phyloP scores from a whole-genome alignment of 495 filamentous ascomycete species.

The Penicillium argentinense region DNA sequence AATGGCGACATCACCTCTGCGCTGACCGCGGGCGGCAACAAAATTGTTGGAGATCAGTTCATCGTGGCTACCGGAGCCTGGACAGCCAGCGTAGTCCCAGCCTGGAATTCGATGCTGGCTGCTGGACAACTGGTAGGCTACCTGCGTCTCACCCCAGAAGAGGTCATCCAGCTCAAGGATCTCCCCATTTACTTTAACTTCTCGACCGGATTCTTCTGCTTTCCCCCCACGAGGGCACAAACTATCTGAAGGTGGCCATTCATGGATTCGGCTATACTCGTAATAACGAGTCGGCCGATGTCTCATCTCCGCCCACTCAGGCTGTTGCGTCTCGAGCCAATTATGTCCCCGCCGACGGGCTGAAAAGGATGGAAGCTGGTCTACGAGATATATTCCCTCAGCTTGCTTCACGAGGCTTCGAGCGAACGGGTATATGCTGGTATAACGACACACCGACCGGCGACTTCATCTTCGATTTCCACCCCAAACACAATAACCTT shows the following conservation, averaged over 20 bases:
- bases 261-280: constrained; percentile 72
- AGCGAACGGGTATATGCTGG: constrained; percentile 72
- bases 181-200: constrained; percentile 78
- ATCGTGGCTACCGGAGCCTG: constrained; percentile 83
- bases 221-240: constrained; percentile 57
- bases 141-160: constrained; percentile 60
- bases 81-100: constrained; percentile 67
- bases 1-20: constrained; percentile 22
- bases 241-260: constrained; percentile 66
- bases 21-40: constrained; percentile 36
- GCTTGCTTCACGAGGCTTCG: constrained; percentile 59
- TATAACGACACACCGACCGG: constrained; percentile 74
- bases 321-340: constrained; percentile 27
- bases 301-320: constrained; percentile 25
- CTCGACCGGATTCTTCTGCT: constrained; percentile 71
- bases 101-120: constrained; percentile 64
- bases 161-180: constrained; percentile 55
- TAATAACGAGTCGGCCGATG: constrained; percentile 6
- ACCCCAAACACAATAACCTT: constrained; percentile 60
- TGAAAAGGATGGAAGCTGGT: constrained; percentile 53
- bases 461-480: constrained; percentile 74
- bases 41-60: constrained; percentile 62
- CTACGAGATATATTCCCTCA: constrained; percentile 58
- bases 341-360: constrained; percentile 55
- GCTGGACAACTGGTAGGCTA: constrained; percentile 77